Evolutionary conservation across 345 rosid genomes (phyloP).

Genomic region (Capsella bursapastoris): DNA sequence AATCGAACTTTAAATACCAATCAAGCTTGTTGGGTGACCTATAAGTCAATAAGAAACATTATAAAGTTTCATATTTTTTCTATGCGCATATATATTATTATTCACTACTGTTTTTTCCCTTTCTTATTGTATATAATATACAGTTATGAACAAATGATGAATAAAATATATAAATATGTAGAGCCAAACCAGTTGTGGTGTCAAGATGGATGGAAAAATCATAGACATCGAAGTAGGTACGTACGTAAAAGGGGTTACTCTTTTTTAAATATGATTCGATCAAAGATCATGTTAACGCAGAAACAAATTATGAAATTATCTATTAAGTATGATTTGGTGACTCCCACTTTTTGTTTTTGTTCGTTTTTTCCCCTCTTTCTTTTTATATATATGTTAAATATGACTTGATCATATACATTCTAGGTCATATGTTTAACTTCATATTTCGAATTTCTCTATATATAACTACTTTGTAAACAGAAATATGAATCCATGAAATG

Average conservation of each 20-base stretch:
- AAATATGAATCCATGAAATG: constrained; percentile 11
- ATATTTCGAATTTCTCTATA: not conserved
- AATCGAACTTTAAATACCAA: constrained; percentile 13
- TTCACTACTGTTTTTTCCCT: not conserved
- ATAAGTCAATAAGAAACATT: constrained; percentile 37
- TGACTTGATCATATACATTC: not conserved
- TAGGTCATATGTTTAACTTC: not conserved
- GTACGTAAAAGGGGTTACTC: constrained; percentile 33
- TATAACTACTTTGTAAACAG: not conserved
- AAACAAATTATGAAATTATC: not conserved
- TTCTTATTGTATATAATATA: not conserved
- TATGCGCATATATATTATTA: constrained; percentile 2
- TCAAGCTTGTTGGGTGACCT: constrained; percentile 38
- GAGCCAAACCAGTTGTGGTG: constrained; percentile 20
- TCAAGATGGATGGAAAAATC: constrained; percentile 20
- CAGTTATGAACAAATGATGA: not conserved
- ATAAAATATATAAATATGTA: constrained; percentile 12
- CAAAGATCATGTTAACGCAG: constrained; percentile 4
- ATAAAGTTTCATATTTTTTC: constrained; percentile 7
- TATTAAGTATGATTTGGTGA: constrained; percentile 2
- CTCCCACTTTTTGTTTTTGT: constrained; percentile 11
- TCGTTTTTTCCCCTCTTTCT: not conserved
- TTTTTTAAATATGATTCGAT: constrained; percentile 19
- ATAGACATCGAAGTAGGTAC: constrained; percentile 27
- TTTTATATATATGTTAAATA: not conserved